Conservation (phyloP, 2,329 filamentous ascomycete species). For the Colletotrichum abscissum region DNA sequence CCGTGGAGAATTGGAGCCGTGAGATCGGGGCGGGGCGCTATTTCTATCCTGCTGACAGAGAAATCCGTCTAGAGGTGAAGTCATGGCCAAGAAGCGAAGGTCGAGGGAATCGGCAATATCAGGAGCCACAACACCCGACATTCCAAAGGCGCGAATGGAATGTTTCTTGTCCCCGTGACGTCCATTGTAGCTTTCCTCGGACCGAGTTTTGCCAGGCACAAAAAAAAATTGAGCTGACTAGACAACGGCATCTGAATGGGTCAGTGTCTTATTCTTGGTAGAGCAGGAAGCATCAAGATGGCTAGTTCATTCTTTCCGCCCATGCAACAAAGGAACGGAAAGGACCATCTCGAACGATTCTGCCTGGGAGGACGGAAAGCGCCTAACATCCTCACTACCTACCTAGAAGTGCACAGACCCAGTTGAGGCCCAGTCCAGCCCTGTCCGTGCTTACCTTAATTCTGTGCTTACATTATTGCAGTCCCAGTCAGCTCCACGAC, state of each 20-base stretch:
- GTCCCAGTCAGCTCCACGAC: background rate
- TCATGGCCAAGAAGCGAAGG: background rate
- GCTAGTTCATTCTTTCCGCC: background rate
- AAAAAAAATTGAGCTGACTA: background rate
- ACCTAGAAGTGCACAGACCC: background rate
- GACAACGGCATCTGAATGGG: background rate
- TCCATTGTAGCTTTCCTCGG: too few species aligned
- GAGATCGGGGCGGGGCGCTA: slow-evolving; percentile 21
- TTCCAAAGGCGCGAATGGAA: background rate
- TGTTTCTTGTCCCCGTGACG: background rate
- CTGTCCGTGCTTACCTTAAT: background rate
- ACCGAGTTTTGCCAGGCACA: background rate
- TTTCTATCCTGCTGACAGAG: slow-evolving; percentile 7
- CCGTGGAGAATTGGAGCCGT: background rate
- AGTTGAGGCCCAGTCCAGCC: background rate
- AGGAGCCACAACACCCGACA: background rate
- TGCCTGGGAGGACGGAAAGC: background rate
- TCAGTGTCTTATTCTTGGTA: background rate
- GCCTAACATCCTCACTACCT: background rate
- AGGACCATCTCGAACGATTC: background rate
- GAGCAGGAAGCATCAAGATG: background rate
- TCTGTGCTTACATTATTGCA: background rate
- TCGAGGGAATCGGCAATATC: background rate
- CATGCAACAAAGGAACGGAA: background rate
- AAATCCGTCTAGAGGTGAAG: background rate